Conservation (phyloP, 768 basidiomycete species). For the Agaricus subrufescens region DNA sequence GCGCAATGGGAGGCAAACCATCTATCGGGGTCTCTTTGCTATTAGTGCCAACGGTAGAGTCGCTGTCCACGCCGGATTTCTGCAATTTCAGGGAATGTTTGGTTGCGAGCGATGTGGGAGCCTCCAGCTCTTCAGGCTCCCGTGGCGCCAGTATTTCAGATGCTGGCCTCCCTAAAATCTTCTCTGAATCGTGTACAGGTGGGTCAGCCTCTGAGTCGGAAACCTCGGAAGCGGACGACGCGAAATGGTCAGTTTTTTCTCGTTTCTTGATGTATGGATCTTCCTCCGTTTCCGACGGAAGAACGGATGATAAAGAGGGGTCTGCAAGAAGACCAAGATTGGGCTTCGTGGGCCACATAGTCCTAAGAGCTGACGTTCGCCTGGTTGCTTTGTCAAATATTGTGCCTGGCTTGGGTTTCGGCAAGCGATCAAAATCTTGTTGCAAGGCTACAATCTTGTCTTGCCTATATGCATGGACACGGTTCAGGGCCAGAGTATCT, state of each 20-base stretch:
- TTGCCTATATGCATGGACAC: constrained; percentile 81
- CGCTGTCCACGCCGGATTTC: constrained; percentile 71
- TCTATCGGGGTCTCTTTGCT: constrained; percentile 24
- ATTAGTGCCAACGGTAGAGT: constrained; percentile 75
- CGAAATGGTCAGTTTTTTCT: constrained; percentile 49
- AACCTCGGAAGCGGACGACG: constrained; percentile 68
- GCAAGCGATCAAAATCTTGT: constrained; percentile 82
- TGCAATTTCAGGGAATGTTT: constrained; percentile 13
- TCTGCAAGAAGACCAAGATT: constrained; percentile 49
- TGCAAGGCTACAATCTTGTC: constrained; percentile 98
- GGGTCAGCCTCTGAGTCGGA: constrained; percentile 54
- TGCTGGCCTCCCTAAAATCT: neutral
- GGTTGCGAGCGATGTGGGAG: neutral
- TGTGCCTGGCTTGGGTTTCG: constrained; percentile 59
- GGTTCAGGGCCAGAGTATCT: constrained; percentile 85
- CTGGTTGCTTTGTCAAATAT: constrained; percentile 45
- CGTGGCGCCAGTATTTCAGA: neutral
- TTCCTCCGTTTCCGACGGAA: constrained; percentile 70
- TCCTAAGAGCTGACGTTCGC: constrained; percentile 60
- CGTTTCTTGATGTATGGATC: constrained; percentile 40
- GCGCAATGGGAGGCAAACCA: constrained; percentile 1
- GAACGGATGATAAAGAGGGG: constrained; percentile 56
- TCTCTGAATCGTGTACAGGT: neutral
- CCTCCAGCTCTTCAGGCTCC: neutral
- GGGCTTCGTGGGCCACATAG: constrained; percentile 66